Conservation (phyloP, 108 stramenopile genomes). For the Nitzschia palea region DNA sequence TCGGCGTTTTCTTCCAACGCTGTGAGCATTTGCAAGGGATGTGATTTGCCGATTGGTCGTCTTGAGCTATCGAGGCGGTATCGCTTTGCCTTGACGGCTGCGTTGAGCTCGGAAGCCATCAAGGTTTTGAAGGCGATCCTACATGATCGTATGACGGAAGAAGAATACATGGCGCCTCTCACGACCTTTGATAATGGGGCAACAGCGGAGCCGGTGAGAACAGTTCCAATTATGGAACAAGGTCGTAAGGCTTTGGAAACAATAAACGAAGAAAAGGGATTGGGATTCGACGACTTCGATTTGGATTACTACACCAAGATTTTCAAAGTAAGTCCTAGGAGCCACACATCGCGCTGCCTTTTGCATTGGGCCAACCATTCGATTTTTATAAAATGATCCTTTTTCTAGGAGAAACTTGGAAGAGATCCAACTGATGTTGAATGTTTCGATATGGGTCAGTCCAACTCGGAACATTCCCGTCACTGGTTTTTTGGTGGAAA, state of each 20-base stretch:
- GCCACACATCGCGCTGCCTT: background rate
- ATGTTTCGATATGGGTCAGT: conserved; percentile 99
- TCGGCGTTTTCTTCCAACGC: conserved; percentile 98
- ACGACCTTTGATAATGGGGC: conserved; percentile 81
- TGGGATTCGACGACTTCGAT: conserved; percentile 99
- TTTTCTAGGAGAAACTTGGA: conserved; percentile 80
- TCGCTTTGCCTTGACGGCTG: conserved; percentile 36
- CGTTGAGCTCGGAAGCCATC: conserved; percentile 37
- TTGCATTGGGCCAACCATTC: conserved; percentile 3
- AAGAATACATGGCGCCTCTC: conserved; percentile 79
- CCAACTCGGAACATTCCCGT: conserved; percentile 97
- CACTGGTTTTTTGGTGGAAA: conserved; percentile 99
- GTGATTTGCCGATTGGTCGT: conserved; percentile 73
- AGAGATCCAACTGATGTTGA: conserved; percentile 98
- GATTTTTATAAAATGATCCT: background rate
- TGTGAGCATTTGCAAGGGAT: conserved; percentile 83
- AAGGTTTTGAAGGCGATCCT: conserved; percentile 58
- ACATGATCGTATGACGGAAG: conserved; percentile 99
- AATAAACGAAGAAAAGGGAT: conserved; percentile 88
- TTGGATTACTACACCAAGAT: conserved; percentile 96
- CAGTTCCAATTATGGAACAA: conserved; percentile 90
- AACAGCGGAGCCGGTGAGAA: conserved; percentile 58
- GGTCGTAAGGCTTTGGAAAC: conserved; percentile 90
- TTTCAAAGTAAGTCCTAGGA: conserved; percentile 75
- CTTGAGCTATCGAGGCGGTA: conserved; percentile 90